These are phyloP conservation scores for Tulasnella sp. DNA, from an alignment of 768 basidiomycete genomes.

Conservation along the genomic window DNA sequence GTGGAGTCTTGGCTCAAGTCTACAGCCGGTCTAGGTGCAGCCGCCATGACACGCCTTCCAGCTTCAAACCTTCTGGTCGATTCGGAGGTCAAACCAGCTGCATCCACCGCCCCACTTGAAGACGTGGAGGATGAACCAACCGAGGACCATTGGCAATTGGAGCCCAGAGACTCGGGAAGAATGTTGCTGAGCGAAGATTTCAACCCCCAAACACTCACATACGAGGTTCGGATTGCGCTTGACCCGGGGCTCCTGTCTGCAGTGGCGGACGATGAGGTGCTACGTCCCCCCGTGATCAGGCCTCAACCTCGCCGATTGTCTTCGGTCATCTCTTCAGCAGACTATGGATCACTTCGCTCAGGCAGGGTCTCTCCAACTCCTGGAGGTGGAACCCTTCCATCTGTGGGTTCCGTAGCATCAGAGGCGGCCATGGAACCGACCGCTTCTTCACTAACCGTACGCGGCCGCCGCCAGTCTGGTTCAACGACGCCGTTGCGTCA, in stretches of 20 bases:
- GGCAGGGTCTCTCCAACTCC: constrained; percentile 12
- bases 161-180: constrained; percentile 25
- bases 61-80: constrained; percentile 48
- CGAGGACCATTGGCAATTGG: constrained; percentile 32
- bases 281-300: background rate
- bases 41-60: constrained; percentile 69
- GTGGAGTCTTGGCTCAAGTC: constrained; percentile 73
- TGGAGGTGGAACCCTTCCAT: background rate
- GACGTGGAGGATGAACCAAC: constrained; percentile 8
- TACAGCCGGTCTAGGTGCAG: constrained; percentile 45
- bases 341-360: background rate
- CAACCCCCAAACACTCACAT: background rate
- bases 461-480: constrained; percentile 16
- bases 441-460: background rate
- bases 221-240: constrained; percentile 6
- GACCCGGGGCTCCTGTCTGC: background rate
- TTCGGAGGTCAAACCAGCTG: background rate
- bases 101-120: background rate
- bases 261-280: background rate
- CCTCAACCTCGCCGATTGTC: constrained; percentile 11
- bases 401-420: background rate
- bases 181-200: constrained; percentile 25
- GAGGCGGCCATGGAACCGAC: background rate
- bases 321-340: background rate
- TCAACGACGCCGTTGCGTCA: constrained; percentile 4